Percentiles rank a stretch among this genome's conserved stretches.
Evolutionary conservation across 805 yeast genomes (phyloP).

Genomic region (Teunomyces kruisii): DNA sequence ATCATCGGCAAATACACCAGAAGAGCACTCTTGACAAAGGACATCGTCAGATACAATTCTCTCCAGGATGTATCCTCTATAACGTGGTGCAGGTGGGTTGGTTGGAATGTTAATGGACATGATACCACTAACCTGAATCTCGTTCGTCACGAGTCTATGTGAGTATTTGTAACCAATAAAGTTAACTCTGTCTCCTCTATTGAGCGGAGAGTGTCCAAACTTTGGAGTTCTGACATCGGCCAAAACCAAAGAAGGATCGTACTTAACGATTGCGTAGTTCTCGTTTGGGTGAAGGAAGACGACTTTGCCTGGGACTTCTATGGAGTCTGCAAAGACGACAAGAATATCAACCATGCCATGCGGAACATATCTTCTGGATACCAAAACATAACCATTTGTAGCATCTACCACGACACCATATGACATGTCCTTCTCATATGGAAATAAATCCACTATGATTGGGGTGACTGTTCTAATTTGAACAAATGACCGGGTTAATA

Average conservation of each 20-base stretch:
- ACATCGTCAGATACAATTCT: constrained; percentile 73
- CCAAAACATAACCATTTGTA: constrained; percentile 72
- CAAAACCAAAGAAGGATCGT: constrained; percentile 70
- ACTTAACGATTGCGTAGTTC: constrained; percentile 79
- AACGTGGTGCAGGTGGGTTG: constrained; percentile 68
- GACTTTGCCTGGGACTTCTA: constrained; percentile 76
- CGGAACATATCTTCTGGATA: constrained; percentile 76
- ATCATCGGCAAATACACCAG: constrained; percentile 75
- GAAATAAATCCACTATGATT: constrained; percentile 72
- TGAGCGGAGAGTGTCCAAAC: constrained; percentile 54
- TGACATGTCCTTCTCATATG: constrained; percentile 58
- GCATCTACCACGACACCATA: constrained; percentile 85
- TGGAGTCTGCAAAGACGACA: constrained; percentile 82
- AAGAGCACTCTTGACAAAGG: constrained; percentile 67
- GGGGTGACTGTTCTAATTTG: constrained; percentile 66
- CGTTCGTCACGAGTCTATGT: constrained; percentile 67
- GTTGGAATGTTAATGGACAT: constrained; percentile 73
- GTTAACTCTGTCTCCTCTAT: constrained; percentile 72
- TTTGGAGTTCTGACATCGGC: constrained; percentile 73
- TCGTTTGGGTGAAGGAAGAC: constrained; percentile 84
- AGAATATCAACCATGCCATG: constrained; percentile 77
- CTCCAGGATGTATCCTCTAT: constrained; percentile 82
- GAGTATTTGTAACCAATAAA: constrained; percentile 80
- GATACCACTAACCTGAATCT: constrained; percentile 74
- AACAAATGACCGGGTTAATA: constrained; percentile 67